These are phyloP conservation scores for Mycosphaerella sp. DNA, from an alignment of 2,329 filamentous ascomycete genomes.

Conservation along the genomic window DNA sequence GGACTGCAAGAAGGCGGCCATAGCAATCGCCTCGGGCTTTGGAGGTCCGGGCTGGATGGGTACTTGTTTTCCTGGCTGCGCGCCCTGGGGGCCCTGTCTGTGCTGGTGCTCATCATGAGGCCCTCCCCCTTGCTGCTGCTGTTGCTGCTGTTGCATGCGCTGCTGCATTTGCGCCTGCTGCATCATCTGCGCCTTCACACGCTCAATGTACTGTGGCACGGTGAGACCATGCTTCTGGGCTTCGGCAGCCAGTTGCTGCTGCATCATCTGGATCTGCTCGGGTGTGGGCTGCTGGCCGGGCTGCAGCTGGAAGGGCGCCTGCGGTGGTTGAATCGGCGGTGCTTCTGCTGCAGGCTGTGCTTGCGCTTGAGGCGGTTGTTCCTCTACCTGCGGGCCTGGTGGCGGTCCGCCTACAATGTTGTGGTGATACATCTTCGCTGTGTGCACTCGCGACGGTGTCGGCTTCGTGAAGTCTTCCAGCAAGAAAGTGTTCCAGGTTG, in stretches of 20 bases:
- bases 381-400: constrained; percentile 1
- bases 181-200: constrained; percentile 48
- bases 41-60: constrained; percentile 72
- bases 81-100: constrained; percentile 35
- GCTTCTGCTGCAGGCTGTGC: neutral
- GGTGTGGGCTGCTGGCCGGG: constrained; percentile 58
- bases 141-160: constrained; percentile 31
- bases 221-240: constrained; percentile 79
- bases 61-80: constrained; percentile 50
- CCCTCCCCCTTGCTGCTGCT: constrained; percentile 25
- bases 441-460: neutral
- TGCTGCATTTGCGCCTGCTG: constrained; percentile 48
- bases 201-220: constrained; percentile 71
- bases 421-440: constrained; percentile 5
- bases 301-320: constrained; percentile 8
- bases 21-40: constrained; percentile 78
- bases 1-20: constrained; percentile 77
- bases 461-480: neutral
- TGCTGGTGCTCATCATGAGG: constrained; percentile 19
- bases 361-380: neutral
- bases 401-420: constrained; percentile 2
- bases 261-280: constrained; percentile 79
- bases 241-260: constrained; percentile 73
- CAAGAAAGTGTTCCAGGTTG: neutral
- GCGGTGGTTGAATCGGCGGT: constrained; percentile 4